Evolutionary conservation across 495 filamentous ascomycete species (phyloP), one percentile per base, ranked within the genome.

Genomic region (Sordaria brevicollis): DNA sequence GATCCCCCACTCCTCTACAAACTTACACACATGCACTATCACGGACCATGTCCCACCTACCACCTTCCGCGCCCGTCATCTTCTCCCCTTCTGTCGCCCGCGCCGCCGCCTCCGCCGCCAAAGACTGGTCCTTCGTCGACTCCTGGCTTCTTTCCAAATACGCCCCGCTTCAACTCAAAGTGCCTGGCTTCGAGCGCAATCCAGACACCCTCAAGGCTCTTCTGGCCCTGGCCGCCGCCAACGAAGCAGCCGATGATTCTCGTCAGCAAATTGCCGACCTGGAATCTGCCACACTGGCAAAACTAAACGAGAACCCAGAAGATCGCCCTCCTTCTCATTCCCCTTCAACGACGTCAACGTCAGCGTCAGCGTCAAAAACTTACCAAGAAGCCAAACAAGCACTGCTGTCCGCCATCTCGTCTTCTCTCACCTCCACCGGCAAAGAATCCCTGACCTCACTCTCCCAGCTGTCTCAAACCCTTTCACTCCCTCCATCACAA

Each of bases 91-190:
- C 88, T 7, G 83, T 90, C 67, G 89, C 90, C 34, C 86, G 88
- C 66, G 86, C 88, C 41, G 88, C 87, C 74, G 85, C 81, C 75
- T 86, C 76, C 73, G 87, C 81, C 11, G 90, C 91, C 65, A 92
- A 92, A 76, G 93, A 97, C 83, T 97, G 93, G 94, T 87, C 89
- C 68, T 92, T 91, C 75, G 84, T 96, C 74, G 91, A 96, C 82
- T 80, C 83, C 79, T 97, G 94, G 93, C 87, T 97, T 3, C 76
- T 79, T 34, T 82, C 85, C 65, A 89, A 91, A 72, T 93, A 90
- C 75, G 38, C 74, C 11, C 79, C 84, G 8, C 49, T 62, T 29
- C 49, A 62, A 29, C 21, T 62, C 49, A 62, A 62, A 62, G 49
- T 62, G 49, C 88, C 90, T 2, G 74, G 83, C 5, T 95, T 96